Percentiles rank a stretch among this genome's conserved stretches.
Evolutionary conservation across 2,329 filamentous ascomycete species (phyloP).

Genomic region (Trichoderma asperellum): DNA sequence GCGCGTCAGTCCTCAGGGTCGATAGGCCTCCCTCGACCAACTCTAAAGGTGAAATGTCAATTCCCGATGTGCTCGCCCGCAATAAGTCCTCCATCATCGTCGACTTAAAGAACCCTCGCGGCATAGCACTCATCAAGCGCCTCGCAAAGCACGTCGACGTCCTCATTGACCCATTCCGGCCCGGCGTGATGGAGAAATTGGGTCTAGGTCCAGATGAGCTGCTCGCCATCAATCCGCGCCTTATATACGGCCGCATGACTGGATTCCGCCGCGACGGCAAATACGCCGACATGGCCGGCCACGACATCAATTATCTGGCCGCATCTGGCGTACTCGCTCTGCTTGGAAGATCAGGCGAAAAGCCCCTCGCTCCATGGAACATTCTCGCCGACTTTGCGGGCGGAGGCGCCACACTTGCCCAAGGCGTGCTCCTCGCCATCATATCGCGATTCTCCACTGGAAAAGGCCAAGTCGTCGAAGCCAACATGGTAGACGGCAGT

Average conservation of each 20-base stretch:
- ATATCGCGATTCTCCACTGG: constrained; percentile 67
- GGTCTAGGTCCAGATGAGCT: constrained; percentile 75
- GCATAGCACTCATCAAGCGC: constrained; percentile 66
- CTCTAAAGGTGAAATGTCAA: constrained; percentile 50
- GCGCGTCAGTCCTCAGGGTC: constrained; percentile 83
- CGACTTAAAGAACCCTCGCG: constrained; percentile 71
- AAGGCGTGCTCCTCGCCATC: constrained; percentile 81
- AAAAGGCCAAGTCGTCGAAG: constrained; percentile 85
- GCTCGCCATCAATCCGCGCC: constrained; percentile 67
- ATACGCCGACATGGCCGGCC: constrained; percentile 86
- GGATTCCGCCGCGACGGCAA: constrained; percentile 87
- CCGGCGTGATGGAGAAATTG: constrained; percentile 84
- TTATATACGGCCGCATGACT: constrained; percentile 85
- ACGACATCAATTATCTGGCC: constrained; percentile 96
- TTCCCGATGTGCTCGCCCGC: constrained; percentile 74
- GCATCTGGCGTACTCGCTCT: constrained; percentile 79
- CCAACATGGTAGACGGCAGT: constrained; percentile 94
- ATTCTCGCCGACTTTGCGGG: constrained; percentile 90
- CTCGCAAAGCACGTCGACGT: constrained; percentile 76
- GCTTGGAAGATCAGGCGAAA: constrained; percentile 70
- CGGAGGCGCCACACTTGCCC: constrained; percentile 79
- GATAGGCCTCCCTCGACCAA: constrained; percentile 65
- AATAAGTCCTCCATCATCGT: constrained; percentile 81
- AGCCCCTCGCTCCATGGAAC: constrained; percentile 80
- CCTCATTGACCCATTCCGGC: constrained; percentile 90